Evolutionary conservation across 208 protist species (phyloP).

Genomic region (Kentomonas sorsogonicus): DNA sequence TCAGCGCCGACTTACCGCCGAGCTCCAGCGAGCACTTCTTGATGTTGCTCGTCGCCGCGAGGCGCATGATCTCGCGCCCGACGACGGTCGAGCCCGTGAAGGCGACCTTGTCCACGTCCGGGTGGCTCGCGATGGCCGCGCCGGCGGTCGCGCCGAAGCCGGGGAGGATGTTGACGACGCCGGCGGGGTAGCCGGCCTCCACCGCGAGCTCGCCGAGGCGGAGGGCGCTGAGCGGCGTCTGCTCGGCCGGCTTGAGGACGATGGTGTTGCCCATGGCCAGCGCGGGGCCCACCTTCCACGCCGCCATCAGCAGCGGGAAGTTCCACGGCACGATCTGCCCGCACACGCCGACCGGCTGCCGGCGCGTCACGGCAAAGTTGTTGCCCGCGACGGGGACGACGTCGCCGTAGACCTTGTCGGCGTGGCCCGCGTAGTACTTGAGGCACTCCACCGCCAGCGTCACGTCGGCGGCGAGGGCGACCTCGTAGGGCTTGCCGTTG

Average conservation of each 20-base stretch:
- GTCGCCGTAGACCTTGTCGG: conserved; percentile 88
- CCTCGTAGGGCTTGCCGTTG: conserved; percentile 85
- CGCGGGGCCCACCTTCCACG: conserved; percentile 84
- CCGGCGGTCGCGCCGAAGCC: conserved; percentile 80
- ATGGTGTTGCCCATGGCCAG: conserved; percentile 81
- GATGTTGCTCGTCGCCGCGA: conserved; percentile 62
- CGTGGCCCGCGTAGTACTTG: conserved; percentile 86
- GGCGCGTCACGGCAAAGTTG: conserved; percentile 56
- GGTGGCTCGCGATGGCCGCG: conserved; percentile 46
- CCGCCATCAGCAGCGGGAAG: conserved; percentile 86
- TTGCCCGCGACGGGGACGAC: conserved; percentile 53
- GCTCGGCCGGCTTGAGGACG: conserved; percentile 88
- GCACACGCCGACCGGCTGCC: conserved; percentile 82
- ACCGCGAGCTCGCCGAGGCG: conserved; percentile 65
- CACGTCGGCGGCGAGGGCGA: conserved; percentile 59
- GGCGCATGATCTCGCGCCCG: conserved; percentile 60
- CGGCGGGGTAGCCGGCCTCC: conserved; percentile 81
- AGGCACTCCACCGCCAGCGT: conserved; percentile 47
- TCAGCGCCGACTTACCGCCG: conserved; percentile 89
- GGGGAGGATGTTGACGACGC: conserved; percentile 84
- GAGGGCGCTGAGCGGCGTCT: conserved; percentile 83
- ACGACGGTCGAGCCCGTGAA: conserved; percentile 86
- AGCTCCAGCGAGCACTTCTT: conserved; percentile 85
- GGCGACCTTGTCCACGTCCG: conserved; percentile 86
- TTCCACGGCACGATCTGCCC: conserved; percentile 90